Conservation (phyloP, 2,329 filamentous ascomycete species). For the Fusarium sp. region DNA sequence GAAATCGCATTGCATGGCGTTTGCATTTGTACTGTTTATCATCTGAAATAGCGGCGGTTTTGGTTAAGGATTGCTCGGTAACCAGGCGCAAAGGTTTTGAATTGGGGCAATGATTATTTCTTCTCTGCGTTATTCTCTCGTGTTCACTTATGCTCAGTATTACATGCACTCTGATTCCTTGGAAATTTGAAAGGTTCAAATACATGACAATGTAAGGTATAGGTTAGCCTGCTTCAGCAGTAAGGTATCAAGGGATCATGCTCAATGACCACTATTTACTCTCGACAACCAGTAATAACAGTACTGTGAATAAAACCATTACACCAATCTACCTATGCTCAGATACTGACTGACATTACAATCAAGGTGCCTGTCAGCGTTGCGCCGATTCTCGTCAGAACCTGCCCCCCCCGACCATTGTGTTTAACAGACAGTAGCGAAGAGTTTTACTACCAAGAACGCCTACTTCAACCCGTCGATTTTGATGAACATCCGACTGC, state of each 20-base stretch:
- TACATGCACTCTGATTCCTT: neutral
- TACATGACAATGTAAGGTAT: neutral
- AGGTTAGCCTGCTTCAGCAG: neutral
- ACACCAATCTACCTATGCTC: neutral
- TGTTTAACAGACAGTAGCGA: neutral
- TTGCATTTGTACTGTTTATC: neutral
- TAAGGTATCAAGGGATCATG: neutral
- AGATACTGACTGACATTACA: neutral
- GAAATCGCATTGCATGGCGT: constrained; percentile 34
- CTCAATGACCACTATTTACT: neutral
- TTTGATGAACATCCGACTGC: constrained; percentile 9
- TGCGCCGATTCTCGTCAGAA: neutral
- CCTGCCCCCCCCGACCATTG: neutral
- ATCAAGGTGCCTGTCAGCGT: neutral
- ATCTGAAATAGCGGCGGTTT: neutral
- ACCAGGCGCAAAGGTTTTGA: constrained; percentile 10
- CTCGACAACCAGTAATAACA: neutral
- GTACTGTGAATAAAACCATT: neutral
- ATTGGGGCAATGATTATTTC: neutral
- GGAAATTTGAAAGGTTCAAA: neutral
- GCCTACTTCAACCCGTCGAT: neutral
- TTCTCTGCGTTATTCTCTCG: neutral
- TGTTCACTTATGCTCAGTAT: neutral
- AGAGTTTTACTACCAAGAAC: neutral
- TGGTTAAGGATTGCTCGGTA: neutral